Base-by-base conservation (phyloP, 495 filamentous ascomycete genomes). In the Hypoxylon fragiforme region DNA sequence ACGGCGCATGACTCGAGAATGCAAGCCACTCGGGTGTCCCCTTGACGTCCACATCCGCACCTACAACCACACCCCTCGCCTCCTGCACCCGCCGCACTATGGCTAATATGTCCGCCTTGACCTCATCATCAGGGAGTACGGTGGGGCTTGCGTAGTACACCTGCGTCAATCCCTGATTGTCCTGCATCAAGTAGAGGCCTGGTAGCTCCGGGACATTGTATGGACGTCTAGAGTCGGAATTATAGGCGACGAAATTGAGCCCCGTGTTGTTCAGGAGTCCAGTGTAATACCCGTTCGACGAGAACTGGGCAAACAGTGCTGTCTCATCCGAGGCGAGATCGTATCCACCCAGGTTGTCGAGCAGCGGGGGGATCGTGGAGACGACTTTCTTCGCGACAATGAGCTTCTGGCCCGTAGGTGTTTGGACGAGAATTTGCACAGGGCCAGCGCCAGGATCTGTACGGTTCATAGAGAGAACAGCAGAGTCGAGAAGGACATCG, bases 301-400 rank as follows among this genome's bases (percentile, higher is more conserved):
- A 39, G 52, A 76, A 75, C 35, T 76, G 67, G 6, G 44, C 24
- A 31, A 83, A 79, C 3, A 82, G 19, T 0, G 13, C 9, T 0
- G 30, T 19, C 48, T 83, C 79, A 12, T 50, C 39, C 0, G 35
- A 0, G 41, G 62, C 54, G 6, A 80, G 70, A 44, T 72, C 67
- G 39, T 76, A 72, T 5, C 57, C 50, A 0, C 36, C 12, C 9
- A 80, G 50, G 21, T 72, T 77, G 0, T 57, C 32, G 1, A 69
- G 32, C 12, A 50, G 70, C 1, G 73, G 75, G 1, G 73, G 77
- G 14, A 76, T 71, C 2, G 78, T 65, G 18, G 77, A 62, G 26
- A 83, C 48, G 9, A 82, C 60, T 51, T 78, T 76, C 20, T 69
- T 73, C 2, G 76, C 75, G 38, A 61, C 44, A 48, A 82, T 70